Evolutionary conservation across 495 filamentous ascomycete genomes (phyloP), one percentile per base, ranked within the genome.

Genomic region (Hypoxylon trugodes): DNA sequence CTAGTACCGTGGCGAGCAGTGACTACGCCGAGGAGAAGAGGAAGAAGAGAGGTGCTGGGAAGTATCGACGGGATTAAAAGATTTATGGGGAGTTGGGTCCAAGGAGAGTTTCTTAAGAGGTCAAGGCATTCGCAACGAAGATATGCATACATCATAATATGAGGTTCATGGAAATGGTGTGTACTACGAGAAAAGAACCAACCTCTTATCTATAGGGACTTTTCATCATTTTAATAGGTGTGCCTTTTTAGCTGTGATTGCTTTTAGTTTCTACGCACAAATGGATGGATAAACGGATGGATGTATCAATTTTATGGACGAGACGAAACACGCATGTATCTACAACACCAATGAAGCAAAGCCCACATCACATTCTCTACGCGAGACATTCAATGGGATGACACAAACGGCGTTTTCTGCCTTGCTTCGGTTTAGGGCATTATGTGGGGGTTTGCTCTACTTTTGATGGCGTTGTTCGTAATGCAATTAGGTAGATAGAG

Each of bases 31-130:
- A 77, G 75, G 69, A 80, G 77, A 62, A 75, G 72, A 32, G 79
- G 68, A 67, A 74, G 77, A 72, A 71, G 73, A 33, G 76, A 68
- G 69, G 74, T 70, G 69, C 77, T 76, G 64, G 86, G 81, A 73
- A 73, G 83, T 68, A 86, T 79, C 73, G 86, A 84, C 68, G 87
- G 81, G 63, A 40, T n/a, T 25, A 33, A 59, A 35, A 8, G 25
- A 7, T 41, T 26, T 13, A 13, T 22, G 1, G 22, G 43, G 3
- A 16, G 18, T 15, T 9, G 24, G 30, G 37, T n/a, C n/a, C n/a
- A n/a, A n/a, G n/a, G n/a, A n/a, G n/a, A n/a, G n/a, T n/a, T n/a
- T n/a, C n/a, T n/a, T n/a, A n/a, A n/a, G n/a, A n/a, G n/a, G n/a
- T n/a, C n/a, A n/a, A n/a, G n/a, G n/a, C n/a, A n/a, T n/a, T n/a